Percentiles rank a stretch among this genome's conserved stretches.
Conservation (phyloP, 768 basidiomycete species). For the Auricularia heimuer region DNA sequence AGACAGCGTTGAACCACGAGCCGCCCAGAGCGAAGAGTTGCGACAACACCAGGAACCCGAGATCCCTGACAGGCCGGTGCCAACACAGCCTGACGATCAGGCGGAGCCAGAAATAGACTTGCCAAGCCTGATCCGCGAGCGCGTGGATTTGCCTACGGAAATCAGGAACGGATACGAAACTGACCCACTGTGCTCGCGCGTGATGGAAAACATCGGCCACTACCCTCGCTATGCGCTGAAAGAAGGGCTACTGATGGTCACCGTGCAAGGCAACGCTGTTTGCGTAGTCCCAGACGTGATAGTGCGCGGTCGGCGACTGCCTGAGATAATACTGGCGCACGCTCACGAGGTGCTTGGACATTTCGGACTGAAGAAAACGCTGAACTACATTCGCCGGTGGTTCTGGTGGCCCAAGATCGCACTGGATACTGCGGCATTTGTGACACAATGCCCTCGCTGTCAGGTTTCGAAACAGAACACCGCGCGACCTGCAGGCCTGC, state of each 20-base stretch:
- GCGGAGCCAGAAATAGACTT: neutral
- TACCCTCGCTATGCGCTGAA: neutral
- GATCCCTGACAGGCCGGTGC: neutral
- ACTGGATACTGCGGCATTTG: conserved; percentile 18
- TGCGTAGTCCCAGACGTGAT: conserved; percentile 10
- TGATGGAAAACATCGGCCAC: neutral
- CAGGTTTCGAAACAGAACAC: conserved; percentile 7
- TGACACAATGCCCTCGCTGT: conserved; percentile 18
- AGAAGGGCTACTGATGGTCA: neutral
- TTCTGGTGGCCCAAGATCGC: conserved; percentile 19
- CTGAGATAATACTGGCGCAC: neutral
- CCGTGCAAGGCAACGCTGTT: conserved; percentile 11
- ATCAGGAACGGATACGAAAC: neutral
- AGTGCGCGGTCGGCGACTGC: conserved; percentile 8
- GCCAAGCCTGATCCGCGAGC: neutral
- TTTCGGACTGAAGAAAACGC: conserved; percentile 12
- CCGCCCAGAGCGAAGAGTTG: neutral
- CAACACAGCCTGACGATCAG: neutral
- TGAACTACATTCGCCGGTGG: conserved; percentile 8
- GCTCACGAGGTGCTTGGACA: neutral
- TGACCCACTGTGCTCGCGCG: neutral
- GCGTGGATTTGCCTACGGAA: neutral
- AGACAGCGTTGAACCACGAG: neutral
- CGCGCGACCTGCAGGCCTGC: conserved; percentile 2
- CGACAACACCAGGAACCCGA: neutral